Evolutionary conservation across 108 stramenopile genomes (phyloP), one percentile per base, ranked within the genome.

Genomic region (Fragilaria crotonensis): DNA sequence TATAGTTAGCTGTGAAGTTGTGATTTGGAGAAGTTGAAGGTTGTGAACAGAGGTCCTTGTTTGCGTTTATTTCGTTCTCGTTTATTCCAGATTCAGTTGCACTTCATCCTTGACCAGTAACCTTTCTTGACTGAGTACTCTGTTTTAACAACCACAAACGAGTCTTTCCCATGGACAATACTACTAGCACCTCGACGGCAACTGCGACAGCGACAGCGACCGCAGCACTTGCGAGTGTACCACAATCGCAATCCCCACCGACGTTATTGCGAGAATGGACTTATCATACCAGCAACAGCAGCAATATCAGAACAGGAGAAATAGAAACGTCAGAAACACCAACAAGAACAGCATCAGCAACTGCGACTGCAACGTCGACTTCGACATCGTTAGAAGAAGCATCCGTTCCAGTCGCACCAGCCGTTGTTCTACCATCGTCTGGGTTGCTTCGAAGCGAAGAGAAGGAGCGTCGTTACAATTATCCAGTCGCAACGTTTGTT

Each of bases 401-500:
- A n/a, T n/a, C n/a, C n/a, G n/a, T n/a, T n/a, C n/a, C n/a, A n/a
- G n/a, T n/a, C n/a, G n/a, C n/a, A n/a, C n/a, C n/a, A n/a, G n/a
- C n/a, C n/a, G n/a, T n/a, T n/a, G n/a, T n/a, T n/a, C n/a, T n/a
- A n/a, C n/a, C n/a, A n/a, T n/a, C n/a, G n/a, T n/a, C n/a, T n/a
- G 17, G 41, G 17, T 17, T 11, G 17, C 41, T 44, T 17, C 17
- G 11, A 11, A 17, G 41, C 41, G 14, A 44, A 44, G 14, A n/a
- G n/a, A n/a, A n/a, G n/a, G n/a, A n/a, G 5, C 55, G n/a, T 2
- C 14, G 32, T 19, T 63, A 63, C 46, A 21, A 33, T 5, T 78
- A 78, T 46, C 76, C 76, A 0, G 78, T 79, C 17, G 78, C 78
- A 0, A 74, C 78, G 30, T 74, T 79, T 64, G 73, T 79, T 30